Evolutionary conservation across 441 rosid genomes (phyloP), one percentile per base, ranked within the genome.

Genomic region (Pelargonium citronellum): DNA sequence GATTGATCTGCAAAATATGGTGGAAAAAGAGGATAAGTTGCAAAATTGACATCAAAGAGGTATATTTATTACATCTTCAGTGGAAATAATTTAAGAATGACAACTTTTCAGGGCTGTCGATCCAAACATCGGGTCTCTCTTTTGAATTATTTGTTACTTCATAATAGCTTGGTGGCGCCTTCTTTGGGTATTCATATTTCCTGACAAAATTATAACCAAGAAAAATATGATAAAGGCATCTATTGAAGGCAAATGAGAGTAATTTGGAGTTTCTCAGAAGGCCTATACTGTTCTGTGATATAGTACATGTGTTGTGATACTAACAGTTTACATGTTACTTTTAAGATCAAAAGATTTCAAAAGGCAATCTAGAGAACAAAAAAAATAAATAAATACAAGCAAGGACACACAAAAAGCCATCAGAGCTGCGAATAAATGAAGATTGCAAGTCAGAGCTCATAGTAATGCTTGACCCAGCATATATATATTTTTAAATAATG

Each of bases 81-180:
- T 20, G 49, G 37, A 64, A 67, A 64, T n/a, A 78, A 78, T 15
- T 49, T 19, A 70, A 37, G 69, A 69, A 71, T 72, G 65, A 89
- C 79, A 79, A 91, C 99, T 89, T 92, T 77, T 95, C 98, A 65
- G 99, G 99, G 87, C 87, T 87, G 63, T 95, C 98, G 62, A 95
- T 85, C 99, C 99, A 95, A 73, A 95, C 97, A 83, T 95, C 99
- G 3, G 99, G 99, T 73, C 99, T 88, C 87, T 92, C 99, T 79
- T 90, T 92, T 5, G 91, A 87, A 76, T 87, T 86, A 78, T 90
- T 89, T 34, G 97, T 95, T 74, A 88, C 95, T 81, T 86, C 89
- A 83, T 92, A 95, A 77, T 90, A 95, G 73, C 85, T 90, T 47
- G 99, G 99, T 10, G 92, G 84, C 20, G 79, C 83, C 82, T 80